Percentiles rank a stretch among this genome's conserved stretches.
Conservation (phyloP, 805 yeast genomes). For the Alloascoidea africana region DNA sequence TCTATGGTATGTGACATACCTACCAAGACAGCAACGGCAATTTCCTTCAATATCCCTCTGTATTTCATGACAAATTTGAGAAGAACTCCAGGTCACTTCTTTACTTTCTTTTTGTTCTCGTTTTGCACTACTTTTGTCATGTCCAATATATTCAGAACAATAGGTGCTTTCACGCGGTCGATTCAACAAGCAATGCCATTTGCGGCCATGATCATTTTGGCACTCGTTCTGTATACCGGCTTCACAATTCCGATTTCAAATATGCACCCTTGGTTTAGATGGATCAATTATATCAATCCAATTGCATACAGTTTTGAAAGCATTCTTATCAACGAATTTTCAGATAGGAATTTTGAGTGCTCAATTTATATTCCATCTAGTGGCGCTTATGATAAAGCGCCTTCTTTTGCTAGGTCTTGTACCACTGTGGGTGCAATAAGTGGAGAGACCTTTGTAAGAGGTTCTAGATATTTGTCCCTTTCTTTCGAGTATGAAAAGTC, state of each 20-base stretch:
- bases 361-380: constrained; percentile 28
- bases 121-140: constrained; percentile 31
- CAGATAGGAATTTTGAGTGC: constrained; percentile 23
- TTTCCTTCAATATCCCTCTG: constrained; percentile 30
- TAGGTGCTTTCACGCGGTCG: constrained; percentile 22
- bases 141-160: constrained; percentile 34
- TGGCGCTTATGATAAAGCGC: constrained; percentile 23
- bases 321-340: constrained; percentile 30
- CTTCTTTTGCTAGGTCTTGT: constrained; percentile 29
- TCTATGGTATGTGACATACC: constrained; percentile 47
- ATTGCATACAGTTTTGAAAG: constrained; percentile 29
- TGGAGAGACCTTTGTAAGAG: constrained; percentile 34
- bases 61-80: constrained; percentile 42
- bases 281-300: constrained; percentile 33
- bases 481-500: constrained; percentile 27
- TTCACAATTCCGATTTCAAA: constrained; percentile 27
- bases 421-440: constrained; percentile 38
- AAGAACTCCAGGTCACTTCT: constrained; percentile 37
- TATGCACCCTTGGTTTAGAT: constrained; percentile 35
- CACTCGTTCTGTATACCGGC: constrained; percentile 28
- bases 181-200: constrained; percentile 28
- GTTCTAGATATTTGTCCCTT: constrained; percentile 29
- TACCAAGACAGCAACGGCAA: constrained; percentile 24
- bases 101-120: constrained; percentile 28
- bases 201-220: constrained; percentile 24